phyloP scores from a whole-genome alignment of 495 filamentous ascomycete genomes.

The Aspergillus cavernicola region DNA sequence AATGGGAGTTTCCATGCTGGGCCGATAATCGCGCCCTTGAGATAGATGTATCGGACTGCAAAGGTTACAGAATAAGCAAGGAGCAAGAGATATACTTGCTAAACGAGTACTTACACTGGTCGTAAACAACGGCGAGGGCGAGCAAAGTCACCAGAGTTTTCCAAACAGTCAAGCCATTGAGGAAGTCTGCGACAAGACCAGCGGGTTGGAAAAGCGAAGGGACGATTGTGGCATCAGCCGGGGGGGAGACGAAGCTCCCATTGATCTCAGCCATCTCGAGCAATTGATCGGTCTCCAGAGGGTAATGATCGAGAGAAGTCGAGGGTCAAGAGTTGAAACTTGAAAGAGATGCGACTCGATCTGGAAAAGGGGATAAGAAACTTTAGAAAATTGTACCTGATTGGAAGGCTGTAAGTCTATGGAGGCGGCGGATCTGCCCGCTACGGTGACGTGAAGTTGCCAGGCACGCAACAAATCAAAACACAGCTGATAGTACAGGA shows the following conservation, averaged over 20 bases:
- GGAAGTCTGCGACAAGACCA: slow-evolving; percentile 40
- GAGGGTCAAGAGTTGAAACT: not conserved
- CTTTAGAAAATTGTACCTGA: not conserved
- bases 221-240: slow-evolving; percentile 61
- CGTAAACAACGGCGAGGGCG: slow-evolving; percentile 69
- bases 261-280: slow-evolving; percentile 59
- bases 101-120: slow-evolving; percentile 74
- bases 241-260: slow-evolving; percentile 71
- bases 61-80: not conserved
- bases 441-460: not conserved
- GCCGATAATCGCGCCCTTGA: slow-evolving; percentile 83
- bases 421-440: not conserved
- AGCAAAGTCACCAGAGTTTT: slow-evolving; percentile 63
- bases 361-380: slow-evolving; percentile 3
- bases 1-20: slow-evolving; percentile 86
- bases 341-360: not conserved
- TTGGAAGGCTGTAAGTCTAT: too few species aligned
- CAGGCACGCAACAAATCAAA: not conserved
- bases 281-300: slow-evolving; percentile 14
- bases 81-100: not conserved
- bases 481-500: not conserved
- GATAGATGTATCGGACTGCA: slow-evolving; percentile 78
- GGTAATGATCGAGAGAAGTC: slow-evolving; percentile 18
- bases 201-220: slow-evolving; percentile 41
- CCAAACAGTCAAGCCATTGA: slow-evolving; percentile 58